A percentile compares a stretch with the other conserved stretches of the same genome.
Evolutionary conservation across 164 flowering plant genomes (phyloP).

Genomic region (Stephania japonica): DNA sequence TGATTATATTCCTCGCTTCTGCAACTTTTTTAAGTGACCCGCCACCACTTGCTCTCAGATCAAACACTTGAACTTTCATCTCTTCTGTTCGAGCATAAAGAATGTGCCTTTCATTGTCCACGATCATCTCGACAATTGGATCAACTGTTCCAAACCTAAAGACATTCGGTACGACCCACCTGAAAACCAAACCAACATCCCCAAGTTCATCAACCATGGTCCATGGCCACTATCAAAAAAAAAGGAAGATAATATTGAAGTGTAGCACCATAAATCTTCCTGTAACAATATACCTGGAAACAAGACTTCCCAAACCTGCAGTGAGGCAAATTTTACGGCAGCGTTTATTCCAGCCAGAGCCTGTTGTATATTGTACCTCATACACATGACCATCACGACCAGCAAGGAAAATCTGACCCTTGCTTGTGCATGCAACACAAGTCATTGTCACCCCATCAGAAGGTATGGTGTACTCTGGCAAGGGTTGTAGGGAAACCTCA

Average conservation of each 20-base stretch:
- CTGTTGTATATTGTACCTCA: conserved; percentile 78
- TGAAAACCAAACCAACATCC: conserved; percentile 20
- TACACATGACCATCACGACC: conserved; percentile 98
- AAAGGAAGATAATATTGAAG: not conserved
- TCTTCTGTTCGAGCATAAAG: conserved; percentile 91
- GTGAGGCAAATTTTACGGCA: conserved; percentile 95
- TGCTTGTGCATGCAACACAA: conserved; percentile 77
- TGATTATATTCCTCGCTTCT: conserved; percentile 78
- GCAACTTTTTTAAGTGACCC: conserved; percentile 81
- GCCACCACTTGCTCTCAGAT: conserved; percentile 64
- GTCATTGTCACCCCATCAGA: conserved; percentile 98
- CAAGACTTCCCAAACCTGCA: conserved; percentile 70
- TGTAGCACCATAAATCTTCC: not conserved
- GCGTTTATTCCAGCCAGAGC: conserved; percentile 88
- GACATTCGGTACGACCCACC: conserved; percentile 95
- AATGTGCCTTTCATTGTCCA: conserved; percentile 82
- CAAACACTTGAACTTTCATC: conserved; percentile 86
- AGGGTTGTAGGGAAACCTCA: conserved; percentile 82
- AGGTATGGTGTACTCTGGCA: conserved; percentile 87
- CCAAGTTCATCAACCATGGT: not conserved
- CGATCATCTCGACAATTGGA: conserved; percentile 87
- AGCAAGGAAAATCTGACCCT: conserved; percentile 82
- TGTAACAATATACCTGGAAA: conserved; percentile 57
- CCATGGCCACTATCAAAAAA: not conserved
- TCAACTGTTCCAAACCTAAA: conserved; percentile 92